Conservation (phyloP, 2,329 filamentous ascomycete species). For the Aspergillus persii region DNA sequence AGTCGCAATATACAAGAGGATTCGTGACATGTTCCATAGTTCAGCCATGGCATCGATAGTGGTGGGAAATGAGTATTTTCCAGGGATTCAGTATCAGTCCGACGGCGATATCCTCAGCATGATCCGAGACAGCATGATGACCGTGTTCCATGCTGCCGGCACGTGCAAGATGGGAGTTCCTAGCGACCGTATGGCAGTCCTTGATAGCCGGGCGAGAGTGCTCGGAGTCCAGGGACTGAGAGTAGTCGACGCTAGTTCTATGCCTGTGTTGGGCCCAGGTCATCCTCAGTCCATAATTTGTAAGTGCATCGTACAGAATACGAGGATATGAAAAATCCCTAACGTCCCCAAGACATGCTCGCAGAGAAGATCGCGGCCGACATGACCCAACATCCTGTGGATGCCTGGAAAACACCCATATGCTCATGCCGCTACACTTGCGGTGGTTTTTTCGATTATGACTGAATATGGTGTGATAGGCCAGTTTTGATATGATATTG, state of each 20-base stretch:
- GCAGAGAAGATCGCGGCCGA: slow-evolving; percentile 45
- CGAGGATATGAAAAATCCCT: background rate
- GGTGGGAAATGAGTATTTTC: slow-evolving; percentile 37
- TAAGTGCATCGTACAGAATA: slow-evolving; percentile 17
- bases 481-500: background rate
- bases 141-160: slow-evolving; percentile 30
- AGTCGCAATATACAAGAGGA: slow-evolving; percentile 44
- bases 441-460: background rate
- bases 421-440: background rate
- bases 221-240: slow-evolving; percentile 31
- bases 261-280: slow-evolving; percentile 40
- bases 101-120: slow-evolving; percentile 45
- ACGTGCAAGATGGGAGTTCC: slow-evolving; percentile 34
- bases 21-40: slow-evolving; percentile 37
- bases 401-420: background rate
- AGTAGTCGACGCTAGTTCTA: slow-evolving; percentile 39
- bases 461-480: background rate
- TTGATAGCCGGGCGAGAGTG: slow-evolving; percentile 33
- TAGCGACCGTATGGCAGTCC: slow-evolving; percentile 29
- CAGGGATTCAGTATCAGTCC: slow-evolving; percentile 38
- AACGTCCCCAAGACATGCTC: slow-evolving; percentile 33
- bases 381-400: slow-evolving; percentile 14
- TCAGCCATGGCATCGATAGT: slow-evolving; percentile 29
- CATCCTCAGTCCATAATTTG: slow-evolving; percentile 44
- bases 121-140: slow-evolving; percentile 30